Conservation (phyloP, 2,329 filamentous ascomycete species). For the Fusarium armeniacum region DNA sequence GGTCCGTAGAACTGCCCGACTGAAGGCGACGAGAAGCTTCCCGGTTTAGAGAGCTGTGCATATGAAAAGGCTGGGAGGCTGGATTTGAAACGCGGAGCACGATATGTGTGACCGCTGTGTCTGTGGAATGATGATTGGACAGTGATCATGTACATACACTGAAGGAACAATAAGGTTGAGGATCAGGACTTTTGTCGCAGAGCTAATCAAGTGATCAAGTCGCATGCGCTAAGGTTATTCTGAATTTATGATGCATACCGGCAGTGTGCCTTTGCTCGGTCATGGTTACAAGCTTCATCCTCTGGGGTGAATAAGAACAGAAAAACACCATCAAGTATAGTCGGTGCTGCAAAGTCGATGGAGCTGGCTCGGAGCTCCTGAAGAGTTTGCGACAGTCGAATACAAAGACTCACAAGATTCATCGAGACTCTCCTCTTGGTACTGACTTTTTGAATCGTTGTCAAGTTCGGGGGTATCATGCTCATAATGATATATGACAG, state of each 20-base stretch:
- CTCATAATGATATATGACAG: background rate
- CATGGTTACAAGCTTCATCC: background rate
- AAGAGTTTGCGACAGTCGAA: background rate
- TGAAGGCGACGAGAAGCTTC: conserved; percentile 7
- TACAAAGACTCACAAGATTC: background rate
- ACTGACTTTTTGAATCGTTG: background rate
- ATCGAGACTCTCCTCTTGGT: background rate
- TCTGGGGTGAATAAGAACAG: background rate
- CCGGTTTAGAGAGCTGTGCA: background rate
- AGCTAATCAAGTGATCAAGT: conserved; percentile 4
- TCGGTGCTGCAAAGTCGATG: background rate
- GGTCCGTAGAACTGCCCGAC: background rate
- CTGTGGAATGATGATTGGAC: background rate
- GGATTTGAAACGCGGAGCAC: conserved; percentile 10
- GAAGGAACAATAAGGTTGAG: conserved; percentile 12
- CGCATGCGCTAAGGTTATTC: background rate
- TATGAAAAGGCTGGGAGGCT: conserved; percentile 33
- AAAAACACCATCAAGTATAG: background rate
- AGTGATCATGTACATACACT: background rate
- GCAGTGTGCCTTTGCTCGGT: background rate
- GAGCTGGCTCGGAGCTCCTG: background rate
- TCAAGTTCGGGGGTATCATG: background rate
- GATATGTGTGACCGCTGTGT: conserved; percentile 8
- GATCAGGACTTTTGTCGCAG: conserved; percentile 2
- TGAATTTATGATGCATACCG: background rate